Conservation (phyloP, 805 yeast species). For the Cephaloascus fragrans region DNA sequence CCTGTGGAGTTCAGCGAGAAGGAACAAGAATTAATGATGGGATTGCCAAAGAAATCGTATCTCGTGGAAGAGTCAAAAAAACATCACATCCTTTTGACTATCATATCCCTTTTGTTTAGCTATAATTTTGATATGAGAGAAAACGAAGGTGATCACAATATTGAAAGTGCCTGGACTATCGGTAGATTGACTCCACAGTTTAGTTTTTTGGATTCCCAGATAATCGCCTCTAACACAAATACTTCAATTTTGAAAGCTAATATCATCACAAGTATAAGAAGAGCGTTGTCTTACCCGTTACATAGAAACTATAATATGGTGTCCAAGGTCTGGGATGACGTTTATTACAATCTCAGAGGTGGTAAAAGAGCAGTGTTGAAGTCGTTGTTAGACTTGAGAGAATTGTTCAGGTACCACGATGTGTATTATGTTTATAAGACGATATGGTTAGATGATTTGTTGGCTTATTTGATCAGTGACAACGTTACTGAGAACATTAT, state of each 20-base stretch:
- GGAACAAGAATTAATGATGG: conserved; percentile 59
- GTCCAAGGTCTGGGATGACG: conserved; percentile 65
- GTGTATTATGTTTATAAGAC: conserved; percentile 77
- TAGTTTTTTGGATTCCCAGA: conserved; percentile 55
- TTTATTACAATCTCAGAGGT: conserved; percentile 47
- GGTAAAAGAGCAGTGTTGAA: conserved; percentile 64
- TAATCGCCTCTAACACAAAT: conserved; percentile 22
- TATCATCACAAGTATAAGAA: conserved; percentile 52
- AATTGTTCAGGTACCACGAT: conserved; percentile 74
- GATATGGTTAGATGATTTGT: conserved; percentile 66
- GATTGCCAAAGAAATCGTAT: conserved; percentile 56
- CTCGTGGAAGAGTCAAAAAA: conserved; percentile 42
- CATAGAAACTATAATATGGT: conserved; percentile 61
- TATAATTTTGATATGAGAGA: conserved; percentile 69
- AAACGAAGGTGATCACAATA: conserved; percentile 58
- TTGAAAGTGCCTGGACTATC: conserved; percentile 91
- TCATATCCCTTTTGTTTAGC: conserved; percentile 62
- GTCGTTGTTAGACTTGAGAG: conserved; percentile 50
- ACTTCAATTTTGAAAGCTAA: conserved; percentile 35
- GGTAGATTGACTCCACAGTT: conserved; percentile 82
- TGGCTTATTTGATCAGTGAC: conserved; percentile 61
- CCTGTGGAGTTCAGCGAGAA: conserved; percentile 44
- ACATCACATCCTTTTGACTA: conserved; percentile 44
- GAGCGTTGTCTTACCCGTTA: conserved; percentile 74
- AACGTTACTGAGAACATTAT: conserved; percentile 50